phyloP scores from a whole-genome alignment of 2,329 filamentous ascomycete genomes.

The Venturia aucupariae region DNA sequence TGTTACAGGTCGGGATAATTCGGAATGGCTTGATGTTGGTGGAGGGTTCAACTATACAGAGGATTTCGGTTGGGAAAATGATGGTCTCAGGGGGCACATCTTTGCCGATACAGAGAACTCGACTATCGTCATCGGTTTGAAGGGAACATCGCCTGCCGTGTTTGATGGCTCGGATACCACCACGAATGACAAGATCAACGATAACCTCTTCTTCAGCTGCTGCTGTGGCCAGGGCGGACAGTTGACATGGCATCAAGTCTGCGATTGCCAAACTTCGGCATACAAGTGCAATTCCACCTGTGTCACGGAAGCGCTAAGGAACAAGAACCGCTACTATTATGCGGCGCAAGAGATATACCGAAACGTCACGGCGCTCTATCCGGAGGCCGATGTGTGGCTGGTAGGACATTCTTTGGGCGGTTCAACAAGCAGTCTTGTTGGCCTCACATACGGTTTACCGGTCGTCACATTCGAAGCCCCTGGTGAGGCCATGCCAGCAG shows the following conservation, averaged over 20 bases:
- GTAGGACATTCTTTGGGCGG: conserved; percentile 89
- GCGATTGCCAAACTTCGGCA: conserved; percentile 79
- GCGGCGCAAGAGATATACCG: conserved; percentile 83
- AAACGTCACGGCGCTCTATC: conserved; percentile 85
- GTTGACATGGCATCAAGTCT: conserved; percentile 83
- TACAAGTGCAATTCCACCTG: conserved; percentile 93
- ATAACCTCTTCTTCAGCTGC: conserved; percentile 96
- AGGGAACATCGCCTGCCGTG: conserved; percentile 75
- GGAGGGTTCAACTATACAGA: conserved; percentile 73
- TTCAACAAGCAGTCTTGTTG: conserved; percentile 77
- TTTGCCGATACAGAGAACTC: conserved; percentile 79
- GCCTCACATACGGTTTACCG: conserved; percentile 82
- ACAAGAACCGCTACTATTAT: conserved; percentile 86
- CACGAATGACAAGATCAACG: conserved; percentile 94
- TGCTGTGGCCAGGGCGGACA: conserved; percentile 92
- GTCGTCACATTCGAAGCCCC: conserved; percentile 91
- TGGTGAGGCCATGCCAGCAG: conserved; percentile 79
- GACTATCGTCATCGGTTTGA: conserved; percentile 84
- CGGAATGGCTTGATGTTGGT: conserved; percentile 71
- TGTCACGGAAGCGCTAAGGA: conserved; percentile 60
- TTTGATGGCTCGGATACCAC: conserved; percentile 97
- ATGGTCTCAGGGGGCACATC: conserved; percentile 85
- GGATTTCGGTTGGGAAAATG: conserved; percentile 86
- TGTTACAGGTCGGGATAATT: conserved; percentile 58
- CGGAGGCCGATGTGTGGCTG: conserved; percentile 76